Evolutionary conservation across 768 basidiomycete species (phyloP), one percentile per base, ranked within the genome.

Genomic region (Trametes cingulata): DNA sequence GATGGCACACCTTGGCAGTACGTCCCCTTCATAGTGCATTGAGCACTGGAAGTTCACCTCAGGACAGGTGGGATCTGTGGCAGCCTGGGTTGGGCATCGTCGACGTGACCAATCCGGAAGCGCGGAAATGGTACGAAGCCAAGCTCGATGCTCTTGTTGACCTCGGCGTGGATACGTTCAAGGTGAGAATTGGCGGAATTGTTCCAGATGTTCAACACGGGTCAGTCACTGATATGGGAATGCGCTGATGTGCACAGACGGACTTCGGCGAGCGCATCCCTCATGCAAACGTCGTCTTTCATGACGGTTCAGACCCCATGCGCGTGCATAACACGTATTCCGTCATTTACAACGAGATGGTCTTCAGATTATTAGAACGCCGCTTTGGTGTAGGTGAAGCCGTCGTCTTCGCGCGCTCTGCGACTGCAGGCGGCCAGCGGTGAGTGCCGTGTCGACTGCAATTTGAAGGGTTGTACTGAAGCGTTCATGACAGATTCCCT

Each of bases 201-300:
- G 51, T 5, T 33, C 29, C 4, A 10, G 29, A 33, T 4, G 10
- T 33, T 33, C 29, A 33, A 5, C 29, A 33, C 10, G 10, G 29
- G 6, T 10, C 4, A 33, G 6, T 33, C 4, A 33, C 29, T 10
- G 29, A 33, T n/a, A n/a, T n/a, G n/a, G 29, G 29, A 33, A 33
- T 5, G 4, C 10, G 19, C 22, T 9, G 6, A 17, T 41, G n/a
- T n/a, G 33, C n/a, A 14, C 58, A 87, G 85, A 91, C 87, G 7
- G 88, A 91, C 67, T 91, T 91, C 68, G 89, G 84, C 27, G 89
- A 91, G 70, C 82, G 88, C 12, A 89, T 90, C 51, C 88, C 88
- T 1, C 87, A 90, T 67, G 73, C 82, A 0, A 76, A 78, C 22
- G 81, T 90, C 54, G 75, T 75, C 17, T 90, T 81, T 76, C 77